These are phyloP conservation scores for Trichoderma harzianum DNA, from an alignment of 2,329 filamentous ascomycete genomes.

Conservation along the genomic window DNA sequence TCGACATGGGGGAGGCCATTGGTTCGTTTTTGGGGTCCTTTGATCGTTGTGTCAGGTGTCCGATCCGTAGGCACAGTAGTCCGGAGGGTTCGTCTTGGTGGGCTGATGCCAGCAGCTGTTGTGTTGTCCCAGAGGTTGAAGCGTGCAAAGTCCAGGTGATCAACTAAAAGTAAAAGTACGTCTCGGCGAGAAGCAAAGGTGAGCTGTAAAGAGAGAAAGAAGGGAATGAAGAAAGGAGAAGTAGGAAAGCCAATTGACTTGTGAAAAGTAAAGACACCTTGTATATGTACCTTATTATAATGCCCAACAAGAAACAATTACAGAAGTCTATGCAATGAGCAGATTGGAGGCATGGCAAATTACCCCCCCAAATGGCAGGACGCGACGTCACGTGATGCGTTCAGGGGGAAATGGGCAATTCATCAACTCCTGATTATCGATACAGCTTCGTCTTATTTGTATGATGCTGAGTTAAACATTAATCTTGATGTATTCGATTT, in stretches of 20 bases:
- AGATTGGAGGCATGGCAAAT: not conserved
- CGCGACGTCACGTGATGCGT: not conserved
- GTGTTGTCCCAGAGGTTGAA: not conserved
- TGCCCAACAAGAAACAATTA: not conserved
- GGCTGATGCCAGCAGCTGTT: conserved; percentile 10
- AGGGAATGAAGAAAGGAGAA: not conserved
- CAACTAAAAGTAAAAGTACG: not conserved
- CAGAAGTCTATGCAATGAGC: not conserved
- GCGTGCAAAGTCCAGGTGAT: not conserved
- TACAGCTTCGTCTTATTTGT: not conserved
- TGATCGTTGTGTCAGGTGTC: not conserved
- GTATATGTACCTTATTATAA: conserved; percentile 4
- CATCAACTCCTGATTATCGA: not conserved
- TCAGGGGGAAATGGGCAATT: conserved; percentile 5
- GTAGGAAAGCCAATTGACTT: conserved; percentile 1
- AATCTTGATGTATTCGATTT: not conserved
- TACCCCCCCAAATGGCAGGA: not conserved
- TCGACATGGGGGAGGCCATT: conserved; percentile 35
- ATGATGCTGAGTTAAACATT: no score
- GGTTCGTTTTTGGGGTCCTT: not conserved
- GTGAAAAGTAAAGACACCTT: not conserved
- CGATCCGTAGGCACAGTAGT: not conserved
- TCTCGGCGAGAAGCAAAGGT: not conserved
- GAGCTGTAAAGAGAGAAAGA: conserved; percentile 4
- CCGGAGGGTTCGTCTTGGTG: not conserved